Evolutionary conservation across 495 filamentous ascomycete genomes (phyloP), one percentile per base, ranked within the genome.

Genomic region (Penicillium flavigenum): DNA sequence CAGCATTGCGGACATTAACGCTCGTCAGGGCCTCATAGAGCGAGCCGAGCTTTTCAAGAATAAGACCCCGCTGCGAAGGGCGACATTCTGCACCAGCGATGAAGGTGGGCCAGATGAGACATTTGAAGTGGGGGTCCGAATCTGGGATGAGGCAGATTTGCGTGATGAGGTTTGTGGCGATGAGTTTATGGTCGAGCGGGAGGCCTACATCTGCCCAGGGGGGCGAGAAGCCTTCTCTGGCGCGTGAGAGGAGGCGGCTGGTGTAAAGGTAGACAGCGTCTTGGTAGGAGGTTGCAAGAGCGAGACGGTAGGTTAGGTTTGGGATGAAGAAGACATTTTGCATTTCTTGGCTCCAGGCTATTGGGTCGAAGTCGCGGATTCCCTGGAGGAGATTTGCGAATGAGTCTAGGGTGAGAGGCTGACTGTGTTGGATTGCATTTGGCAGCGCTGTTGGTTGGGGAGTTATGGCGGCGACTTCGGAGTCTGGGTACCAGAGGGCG

Each of bases 101-200:
- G 62, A 79, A 79, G 4, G 76, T 72, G 0, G 75, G 75, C 76
- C 76, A 79, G 20, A 79, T 78, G 32, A 76, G 72, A 50, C 76
- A 78, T 62, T 79, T 79, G 67, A 78, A 78, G 55, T 79, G 76
- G 11, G 72, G 66, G 31, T 79, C 76, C 0, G 73, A 66, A 48
- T 53, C 32, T 2, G 70, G 71, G 45, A 76, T 68, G 10, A 72
- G 67, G 16, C 68, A 67, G 26, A 79, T 67, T 19, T 77, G 71
- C 34, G 65, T 60, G 41, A 78, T 64, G 49, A 78, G 70, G 12
- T 73, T 66, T 31, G 66, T 59, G n/a, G 71, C 64, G 12, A 76
- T 60, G 29, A 58, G 52, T n/a, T 56, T 46, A 57, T 77, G 75
- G 52, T 76, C 72, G 0, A 57, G 45, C 2, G 71, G 70, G n/a